Conservation (phyloP, 352 stramenopile genomes). For the Elongisporangium anandrum region DNA sequence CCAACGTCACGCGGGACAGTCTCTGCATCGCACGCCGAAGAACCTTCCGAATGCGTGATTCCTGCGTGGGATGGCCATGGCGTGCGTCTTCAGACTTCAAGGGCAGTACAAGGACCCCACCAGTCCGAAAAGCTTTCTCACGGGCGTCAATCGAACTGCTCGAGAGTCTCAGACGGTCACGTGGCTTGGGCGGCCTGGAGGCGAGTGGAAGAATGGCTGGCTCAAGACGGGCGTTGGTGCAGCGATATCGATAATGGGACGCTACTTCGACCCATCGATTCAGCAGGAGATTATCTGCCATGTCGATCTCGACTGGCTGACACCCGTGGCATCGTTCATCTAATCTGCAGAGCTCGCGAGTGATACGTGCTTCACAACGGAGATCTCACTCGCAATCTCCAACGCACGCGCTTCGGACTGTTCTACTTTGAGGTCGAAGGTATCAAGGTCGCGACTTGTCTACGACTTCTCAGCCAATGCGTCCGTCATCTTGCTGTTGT, state of each 20-base stretch:
- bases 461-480: constrained; percentile 34
- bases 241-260: constrained; percentile 16
- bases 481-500: constrained; percentile 20
- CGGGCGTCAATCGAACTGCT: constrained; percentile 5
- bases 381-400: constrained; percentile 6
- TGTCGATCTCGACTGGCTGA: too few species aligned
- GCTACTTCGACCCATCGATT: constrained; percentile 11
- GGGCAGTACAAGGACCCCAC: too few species aligned
- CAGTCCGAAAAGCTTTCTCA: neutral
- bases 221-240: constrained; percentile 8
- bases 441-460: constrained; percentile 7
- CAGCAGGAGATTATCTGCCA: constrained; percentile 1
- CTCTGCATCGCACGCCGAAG: too few species aligned
- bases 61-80: too few species aligned
- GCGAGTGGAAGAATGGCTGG: constrained; percentile 30
- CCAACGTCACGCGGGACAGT: too few species aligned
- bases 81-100: too few species aligned
- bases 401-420: constrained; percentile 18
- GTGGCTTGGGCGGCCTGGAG: constrained; percentile 13
- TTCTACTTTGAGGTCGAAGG: constrained; percentile 18
- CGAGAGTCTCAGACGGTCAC: constrained; percentile 13
- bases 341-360: neutral
- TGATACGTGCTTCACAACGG: neutral
- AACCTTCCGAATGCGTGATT: too few species aligned
- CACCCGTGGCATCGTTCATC: too few species aligned